Evolutionary conservation across 306 rosid genomes (phyloP).

Genomic region (Dalbergia cochinchinensis): DNA sequence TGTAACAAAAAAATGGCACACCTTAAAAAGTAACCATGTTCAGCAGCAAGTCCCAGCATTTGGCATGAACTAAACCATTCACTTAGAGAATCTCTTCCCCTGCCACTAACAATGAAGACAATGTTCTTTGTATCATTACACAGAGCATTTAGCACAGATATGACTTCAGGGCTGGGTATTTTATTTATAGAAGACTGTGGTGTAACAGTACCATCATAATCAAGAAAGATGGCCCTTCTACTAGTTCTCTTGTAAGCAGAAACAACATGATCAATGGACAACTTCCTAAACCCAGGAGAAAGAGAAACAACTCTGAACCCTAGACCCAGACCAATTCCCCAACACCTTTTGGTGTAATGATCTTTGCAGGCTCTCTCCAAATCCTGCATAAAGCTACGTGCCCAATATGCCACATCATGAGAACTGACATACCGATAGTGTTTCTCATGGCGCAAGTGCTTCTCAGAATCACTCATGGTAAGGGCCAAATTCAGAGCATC

Average conservation of each 20-base stretch:
- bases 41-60: conserved; percentile 86
- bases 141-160: conserved; percentile 66
- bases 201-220: conserved; percentile 91
- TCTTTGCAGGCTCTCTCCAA: conserved; percentile 85
- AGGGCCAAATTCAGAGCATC: conserved; percentile 77
- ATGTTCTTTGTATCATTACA: conserved; percentile 78
- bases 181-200: conserved; percentile 71
- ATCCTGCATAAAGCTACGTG: conserved; percentile 82
- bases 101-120: conserved; percentile 86
- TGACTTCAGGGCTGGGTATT: conserved; percentile 69
- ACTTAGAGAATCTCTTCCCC: conserved; percentile 71
- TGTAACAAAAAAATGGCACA: conserved; percentile 38
- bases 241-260: conserved; percentile 73
- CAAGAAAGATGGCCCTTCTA: conserved; percentile 82
- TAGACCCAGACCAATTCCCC: conserved; percentile 84
- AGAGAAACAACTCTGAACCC: conserved; percentile 83
- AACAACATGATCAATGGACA: conserved; percentile 68
- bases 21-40: conserved; percentile 90
- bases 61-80: conserved; percentile 81
- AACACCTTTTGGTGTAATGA: conserved; percentile 79
- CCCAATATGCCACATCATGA: conserved; percentile 93
- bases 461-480: conserved; percentile 68
- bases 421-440: conserved; percentile 81
- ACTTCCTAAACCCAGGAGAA: conserved; percentile 73
- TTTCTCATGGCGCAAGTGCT: conserved; percentile 82